Evolutionary conservation across 345 rosid species (phyloP), one percentile per base, ranked within the genome.

Genomic region (Melaleuca quinquenervia): DNA sequence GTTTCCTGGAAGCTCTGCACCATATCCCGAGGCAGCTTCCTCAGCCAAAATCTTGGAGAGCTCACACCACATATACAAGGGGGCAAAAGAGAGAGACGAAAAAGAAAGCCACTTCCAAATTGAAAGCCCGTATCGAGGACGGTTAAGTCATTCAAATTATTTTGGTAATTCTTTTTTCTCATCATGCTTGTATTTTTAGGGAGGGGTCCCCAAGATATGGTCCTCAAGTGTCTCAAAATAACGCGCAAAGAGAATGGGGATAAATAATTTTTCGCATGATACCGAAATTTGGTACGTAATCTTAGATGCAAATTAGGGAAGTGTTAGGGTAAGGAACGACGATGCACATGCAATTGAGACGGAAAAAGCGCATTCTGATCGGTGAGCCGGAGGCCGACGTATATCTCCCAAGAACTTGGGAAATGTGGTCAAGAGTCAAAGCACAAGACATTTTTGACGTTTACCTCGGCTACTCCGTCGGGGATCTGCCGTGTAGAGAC

Each of bases 21-120:
- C 85, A 97, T n/a, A n/a, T n/a, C n/a, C n/a, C n/a, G n/a, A n/a
- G n/a, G n/a, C n/a, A n/a, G n/a, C n/a, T n/a, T n/a, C n/a, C n/a
- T n/a, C n/a, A n/a, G n/a, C n/a, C n/a, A n/a, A n/a, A n/a, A 96
- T 92, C 93, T 96, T 96, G 5, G 98, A 94, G 50, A 96, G 92
- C 84, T 92, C 93, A 86, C 95, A 92, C 99, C 99, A 96, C 12
- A 93, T 92, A 98, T 92, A 86, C 84, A 86, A 20, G 32, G 76
- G 76, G 76, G 26, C 29, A 36, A 62, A 22, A 62, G 32, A 24
- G 32, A 62, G n/a, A n/a, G n/a, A n/a, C 5, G n/a, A 12, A 62
- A 62, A 62, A 62, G 29, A 27, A 62, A 24, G 32, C 27, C 27
- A 62, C 76, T 22, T 62, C 32, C 29, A 14, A 24, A 24, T 62